Conservation (phyloP, 2,329 filamentous ascomycete genomes). For the Tolypocladium ovalisporum region DNA sequence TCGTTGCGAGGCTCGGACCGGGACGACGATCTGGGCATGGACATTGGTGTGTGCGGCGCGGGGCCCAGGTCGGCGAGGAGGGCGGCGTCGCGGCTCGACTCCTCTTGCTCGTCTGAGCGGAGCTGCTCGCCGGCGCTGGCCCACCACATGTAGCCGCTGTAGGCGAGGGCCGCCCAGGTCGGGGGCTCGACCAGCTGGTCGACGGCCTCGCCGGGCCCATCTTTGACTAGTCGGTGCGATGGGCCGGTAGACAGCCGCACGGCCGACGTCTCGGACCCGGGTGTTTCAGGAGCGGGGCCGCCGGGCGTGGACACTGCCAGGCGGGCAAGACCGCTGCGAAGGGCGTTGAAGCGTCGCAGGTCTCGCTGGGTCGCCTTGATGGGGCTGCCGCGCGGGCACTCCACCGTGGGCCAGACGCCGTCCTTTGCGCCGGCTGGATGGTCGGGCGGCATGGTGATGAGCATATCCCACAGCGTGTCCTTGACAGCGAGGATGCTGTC, state of each 20-base stretch:
- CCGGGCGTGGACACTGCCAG: slow-evolving; percentile 18
- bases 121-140: slow-evolving; percentile 68
- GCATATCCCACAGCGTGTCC: slow-evolving; percentile 75
- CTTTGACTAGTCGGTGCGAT: slow-evolving; percentile 15
- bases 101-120: slow-evolving; percentile 48
- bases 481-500: slow-evolving; percentile 88
- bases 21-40: slow-evolving; percentile 18
- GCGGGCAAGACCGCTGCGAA: slow-evolving; percentile 52
- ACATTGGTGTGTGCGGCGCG: slow-evolving; percentile 17
- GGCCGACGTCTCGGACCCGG: slow-evolving; percentile 13
- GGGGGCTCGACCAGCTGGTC: slow-evolving; percentile 50
- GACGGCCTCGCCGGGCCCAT: slow-evolving; percentile 35
- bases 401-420: slow-evolving; percentile 66
- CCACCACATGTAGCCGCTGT: slow-evolving; percentile 84
- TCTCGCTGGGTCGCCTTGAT: slow-evolving; percentile 87
- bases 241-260: slow-evolving; percentile 15
- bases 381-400: slow-evolving; percentile 49
- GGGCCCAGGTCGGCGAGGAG: slow-evolving; percentile 42
- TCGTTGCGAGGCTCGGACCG: slow-evolving; percentile 24
- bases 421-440: slow-evolving; percentile 46
- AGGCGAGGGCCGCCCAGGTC: slow-evolving; percentile 65
- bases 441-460: slow-evolving; percentile 67
- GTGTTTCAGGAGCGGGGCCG: slow-evolving; percentile 15
- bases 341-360: slow-evolving; percentile 63
- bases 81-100: slow-evolving; percentile 40